A percentile compares a stretch with the other conserved stretches of the same genome.
Conservation (phyloP, 1,139 yeast species). For the Sugiyamaella xylanicola region DNA sequence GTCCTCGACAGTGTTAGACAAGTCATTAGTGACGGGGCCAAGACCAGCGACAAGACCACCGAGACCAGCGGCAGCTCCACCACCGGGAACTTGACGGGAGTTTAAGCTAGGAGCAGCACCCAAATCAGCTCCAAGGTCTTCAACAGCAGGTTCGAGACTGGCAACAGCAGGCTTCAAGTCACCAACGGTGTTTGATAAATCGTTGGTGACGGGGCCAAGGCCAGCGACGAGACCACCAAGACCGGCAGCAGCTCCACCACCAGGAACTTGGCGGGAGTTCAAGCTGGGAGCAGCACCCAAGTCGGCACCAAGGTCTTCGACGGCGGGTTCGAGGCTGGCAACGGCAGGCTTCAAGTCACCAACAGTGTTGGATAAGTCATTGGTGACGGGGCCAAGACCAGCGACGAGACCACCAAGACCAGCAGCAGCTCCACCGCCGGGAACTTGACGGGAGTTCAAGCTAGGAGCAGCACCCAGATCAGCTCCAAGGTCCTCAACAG, state of each 20-base stretch:
- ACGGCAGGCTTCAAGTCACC: neutral
- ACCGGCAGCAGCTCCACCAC: neutral
- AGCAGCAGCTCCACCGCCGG: neutral
- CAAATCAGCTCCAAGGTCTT: neutral
- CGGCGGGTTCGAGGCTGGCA: neutral
- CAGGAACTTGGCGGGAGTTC: neutral
- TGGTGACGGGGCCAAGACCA: neutral
- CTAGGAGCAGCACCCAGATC: neutral
- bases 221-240: neutral
- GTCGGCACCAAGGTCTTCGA: neutral
- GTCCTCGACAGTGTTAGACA: neutral
- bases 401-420: neutral
- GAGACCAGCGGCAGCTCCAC: neutral
- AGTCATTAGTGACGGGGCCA: neutral
- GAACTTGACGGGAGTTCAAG: neutral
- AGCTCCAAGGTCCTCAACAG: neutral
- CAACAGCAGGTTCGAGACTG: neutral
- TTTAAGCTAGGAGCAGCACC: neutral
- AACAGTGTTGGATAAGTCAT: neutral
- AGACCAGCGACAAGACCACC: neutral
- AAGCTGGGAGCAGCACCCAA: neutral
- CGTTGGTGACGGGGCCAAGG: neutral
- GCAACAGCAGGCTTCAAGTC: slow-evolving; percentile 2
- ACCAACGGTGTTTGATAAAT: neutral
- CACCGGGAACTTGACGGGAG: neutral